A percentile compares a stretch with the other conserved stretches of the same genome.
Evolutionary conservation across 768 basidiomycete genomes (phyloP).

Genomic region (Thelephora aurantiotincta): DNA sequence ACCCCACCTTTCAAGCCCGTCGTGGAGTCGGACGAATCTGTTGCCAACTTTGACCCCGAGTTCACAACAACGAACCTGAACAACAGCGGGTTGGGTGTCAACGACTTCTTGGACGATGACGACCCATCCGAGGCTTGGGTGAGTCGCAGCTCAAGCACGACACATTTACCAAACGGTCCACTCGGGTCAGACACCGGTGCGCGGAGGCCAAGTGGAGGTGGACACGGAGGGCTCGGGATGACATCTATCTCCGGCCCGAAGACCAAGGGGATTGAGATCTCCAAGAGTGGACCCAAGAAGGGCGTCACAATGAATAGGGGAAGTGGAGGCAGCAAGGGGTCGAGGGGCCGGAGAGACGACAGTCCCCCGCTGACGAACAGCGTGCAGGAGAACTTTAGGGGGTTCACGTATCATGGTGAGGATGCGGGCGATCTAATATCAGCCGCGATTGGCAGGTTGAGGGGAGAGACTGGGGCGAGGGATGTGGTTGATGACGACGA

Average conservation of each 20-base stretch:
- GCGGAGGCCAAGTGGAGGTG: background rate
- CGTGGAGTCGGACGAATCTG: conserved; percentile 96
- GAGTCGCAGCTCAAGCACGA: conserved; percentile 7
- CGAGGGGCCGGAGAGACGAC: conserved; percentile 17
- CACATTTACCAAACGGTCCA: conserved; percentile 65
- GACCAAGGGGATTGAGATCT: conserved; percentile 3
- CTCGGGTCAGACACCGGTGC: conserved; percentile 30
- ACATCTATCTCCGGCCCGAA: background rate
- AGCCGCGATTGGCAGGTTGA: conserved; percentile 23
- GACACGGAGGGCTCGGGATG: background rate
- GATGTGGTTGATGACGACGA: conserved; percentile 19
- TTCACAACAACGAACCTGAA: conserved; percentile 89
- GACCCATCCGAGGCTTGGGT: conserved; percentile 68
- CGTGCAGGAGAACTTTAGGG: conserved; percentile 93
- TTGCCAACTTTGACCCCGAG: conserved; percentile 96
- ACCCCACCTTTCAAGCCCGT: conserved; percentile 96
- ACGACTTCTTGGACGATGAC: conserved; percentile 26
- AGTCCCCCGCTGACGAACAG: conserved; percentile 64
- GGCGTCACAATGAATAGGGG: conserved; percentile 7
- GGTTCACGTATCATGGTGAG: conserved; percentile 80
- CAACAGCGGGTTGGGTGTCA: conserved; percentile 40
- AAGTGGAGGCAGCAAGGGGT: conserved; percentile 6
- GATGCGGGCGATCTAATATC: conserved; percentile 39
- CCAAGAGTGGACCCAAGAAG: conserved; percentile 4
- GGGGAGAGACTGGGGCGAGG: conserved; percentile 16